A percentile compares a stretch with the other conserved stretches of the same genome.
phyloP scores from a whole-genome alignment of 148 eudicot genomes.

The Fagopyrum esculentum region DNA sequence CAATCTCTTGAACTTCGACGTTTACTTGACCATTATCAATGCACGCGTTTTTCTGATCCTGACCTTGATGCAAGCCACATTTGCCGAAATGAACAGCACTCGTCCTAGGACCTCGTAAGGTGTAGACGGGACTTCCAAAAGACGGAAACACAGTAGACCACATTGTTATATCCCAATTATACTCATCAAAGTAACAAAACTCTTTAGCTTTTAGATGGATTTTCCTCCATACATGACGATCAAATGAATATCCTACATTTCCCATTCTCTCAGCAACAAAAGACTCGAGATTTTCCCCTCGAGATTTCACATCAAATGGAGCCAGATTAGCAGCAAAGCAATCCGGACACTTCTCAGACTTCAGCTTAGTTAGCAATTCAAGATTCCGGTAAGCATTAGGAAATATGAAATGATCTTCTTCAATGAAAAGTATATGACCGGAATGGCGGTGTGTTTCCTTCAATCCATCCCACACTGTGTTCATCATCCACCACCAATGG shows the following conservation, averaged over 20 bases:
- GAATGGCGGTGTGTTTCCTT: conserved; percentile 52
- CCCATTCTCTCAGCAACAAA: conserved; percentile 89
- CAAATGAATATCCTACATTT: conserved; percentile 82
- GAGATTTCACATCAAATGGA: conserved; percentile 65
- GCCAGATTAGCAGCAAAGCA: conserved; percentile 87
- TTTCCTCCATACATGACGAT: conserved; percentile 75
- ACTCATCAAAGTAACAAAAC: conserved; percentile 82
- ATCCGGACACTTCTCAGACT: conserved; percentile 62
- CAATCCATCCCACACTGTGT: conserved; percentile 87
- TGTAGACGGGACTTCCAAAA: conserved; percentile 75
- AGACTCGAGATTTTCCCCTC: conserved; percentile 58
- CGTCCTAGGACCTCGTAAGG: conserved; percentile 75
- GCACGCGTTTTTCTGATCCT: conserved; percentile 46
- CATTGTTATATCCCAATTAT: conserved; percentile 99
- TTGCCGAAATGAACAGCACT: conserved; percentile 93
- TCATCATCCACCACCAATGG: conserved; percentile 99
- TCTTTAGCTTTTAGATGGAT: conserved; percentile 64
- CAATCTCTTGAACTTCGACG: conserved; percentile 47
- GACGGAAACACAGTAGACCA: conserved; percentile 94
- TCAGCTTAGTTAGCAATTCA: conserved; percentile 48
- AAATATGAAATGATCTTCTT: conserved; percentile 86
- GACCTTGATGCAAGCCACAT: conserved; percentile 97
- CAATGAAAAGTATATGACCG: conserved; percentile 81
- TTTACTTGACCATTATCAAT: conserved; percentile 57
- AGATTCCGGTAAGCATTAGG: conserved; percentile 85